A percentile compares a stretch with the other conserved stretches of the same genome.
These are phyloP conservation scores for Plenodomus tracheiphilus DNA, from an alignment of 2,329 filamentous ascomycete species.

Conservation along the genomic window DNA sequence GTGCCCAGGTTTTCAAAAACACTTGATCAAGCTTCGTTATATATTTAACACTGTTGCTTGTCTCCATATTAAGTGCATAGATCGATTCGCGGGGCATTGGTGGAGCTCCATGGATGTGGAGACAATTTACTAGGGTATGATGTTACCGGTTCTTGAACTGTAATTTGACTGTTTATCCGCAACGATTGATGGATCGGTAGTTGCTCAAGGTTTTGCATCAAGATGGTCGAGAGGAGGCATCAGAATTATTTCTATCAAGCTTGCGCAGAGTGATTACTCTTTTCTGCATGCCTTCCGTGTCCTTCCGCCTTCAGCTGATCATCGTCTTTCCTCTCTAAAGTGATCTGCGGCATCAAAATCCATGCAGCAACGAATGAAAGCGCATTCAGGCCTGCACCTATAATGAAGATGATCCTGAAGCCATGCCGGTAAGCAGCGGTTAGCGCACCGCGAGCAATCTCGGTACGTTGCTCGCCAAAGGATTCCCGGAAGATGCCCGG, in stretches of 20 bases:
- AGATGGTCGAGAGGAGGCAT: too few relatives aligned
- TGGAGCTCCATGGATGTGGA: conserved; percentile 2
- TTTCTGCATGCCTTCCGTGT: conserved; percentile 10
- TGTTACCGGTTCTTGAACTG: neutral
- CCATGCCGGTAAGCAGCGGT: conserved; percentile 16
- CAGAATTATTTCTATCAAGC: neutral
- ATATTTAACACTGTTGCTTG: neutral
- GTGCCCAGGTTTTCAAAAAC: neutral
- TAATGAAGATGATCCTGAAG: conserved; percentile 21
- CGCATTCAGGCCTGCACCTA: conserved; percentile 19
- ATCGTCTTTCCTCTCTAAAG: conserved; percentile 19
- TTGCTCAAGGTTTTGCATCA: too few relatives aligned
- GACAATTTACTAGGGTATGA: neutral
- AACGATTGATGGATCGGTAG: neutral
- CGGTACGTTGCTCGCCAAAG: conserved; percentile 8
- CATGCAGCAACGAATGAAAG: conserved; percentile 19
- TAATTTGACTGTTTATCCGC: conserved; percentile 15
- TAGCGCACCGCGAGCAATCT: conserved; percentile 10
- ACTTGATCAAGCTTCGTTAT: neutral
- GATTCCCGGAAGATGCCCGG: conserved; percentile 11
- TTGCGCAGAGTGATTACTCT: neutral
- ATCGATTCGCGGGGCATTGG: conserved; percentile 5
- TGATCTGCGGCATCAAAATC: conserved; percentile 23
- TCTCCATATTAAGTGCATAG: neutral
- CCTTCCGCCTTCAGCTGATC: conserved; percentile 24